Conservation (phyloP, 2,329 filamentous ascomycete species). For the Monilinia polystroma region DNA sequence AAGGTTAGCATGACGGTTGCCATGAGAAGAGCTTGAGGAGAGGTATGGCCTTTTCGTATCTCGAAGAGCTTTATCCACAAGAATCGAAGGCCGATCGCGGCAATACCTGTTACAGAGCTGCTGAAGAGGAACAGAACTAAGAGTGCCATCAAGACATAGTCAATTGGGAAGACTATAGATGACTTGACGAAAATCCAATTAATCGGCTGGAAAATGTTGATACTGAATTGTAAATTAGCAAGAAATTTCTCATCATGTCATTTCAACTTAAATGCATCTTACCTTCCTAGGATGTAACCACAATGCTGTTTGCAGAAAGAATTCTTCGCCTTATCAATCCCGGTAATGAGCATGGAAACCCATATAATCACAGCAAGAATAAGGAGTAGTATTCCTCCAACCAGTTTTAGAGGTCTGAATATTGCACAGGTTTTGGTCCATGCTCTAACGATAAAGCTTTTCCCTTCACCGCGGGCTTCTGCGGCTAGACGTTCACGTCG, state of each 20-base stretch:
- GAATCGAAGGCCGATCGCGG: conserved; percentile 88
- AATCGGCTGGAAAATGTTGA: conserved; percentile 92
- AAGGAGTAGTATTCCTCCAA: conserved; percentile 78
- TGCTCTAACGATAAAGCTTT: conserved; percentile 66
- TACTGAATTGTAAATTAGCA: conserved; percentile 45
- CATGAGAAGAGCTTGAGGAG: conserved; percentile 86
- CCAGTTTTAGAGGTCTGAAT: conserved; percentile 83
- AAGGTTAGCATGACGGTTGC: conserved; percentile 88
- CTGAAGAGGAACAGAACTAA: conserved; percentile 85
- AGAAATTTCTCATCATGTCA: conserved; percentile 36
- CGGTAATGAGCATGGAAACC: conserved; percentile 91
- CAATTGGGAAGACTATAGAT: conserved; percentile 81
- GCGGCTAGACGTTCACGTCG: conserved; percentile 84
- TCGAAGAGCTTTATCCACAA: conserved; percentile 93
- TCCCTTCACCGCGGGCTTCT: conserved; percentile 76
- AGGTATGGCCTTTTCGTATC: conserved; percentile 83
- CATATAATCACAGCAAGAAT: conserved; percentile 74
- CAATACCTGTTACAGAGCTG: conserved; percentile 82
- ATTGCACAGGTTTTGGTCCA: conserved; percentile 82
- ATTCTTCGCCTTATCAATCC: conserved; percentile 94
- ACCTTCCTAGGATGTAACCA: conserved; percentile 79
- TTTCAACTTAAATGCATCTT: conserved; percentile 3
- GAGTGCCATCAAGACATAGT: conserved; percentile 86
- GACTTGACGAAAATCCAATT: conserved; percentile 86
- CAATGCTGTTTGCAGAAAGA: conserved; percentile 87